phyloP scores from a whole-genome alignment of 1,284 basidiomycete species.

The Boletus albobrunnescens region DNA sequence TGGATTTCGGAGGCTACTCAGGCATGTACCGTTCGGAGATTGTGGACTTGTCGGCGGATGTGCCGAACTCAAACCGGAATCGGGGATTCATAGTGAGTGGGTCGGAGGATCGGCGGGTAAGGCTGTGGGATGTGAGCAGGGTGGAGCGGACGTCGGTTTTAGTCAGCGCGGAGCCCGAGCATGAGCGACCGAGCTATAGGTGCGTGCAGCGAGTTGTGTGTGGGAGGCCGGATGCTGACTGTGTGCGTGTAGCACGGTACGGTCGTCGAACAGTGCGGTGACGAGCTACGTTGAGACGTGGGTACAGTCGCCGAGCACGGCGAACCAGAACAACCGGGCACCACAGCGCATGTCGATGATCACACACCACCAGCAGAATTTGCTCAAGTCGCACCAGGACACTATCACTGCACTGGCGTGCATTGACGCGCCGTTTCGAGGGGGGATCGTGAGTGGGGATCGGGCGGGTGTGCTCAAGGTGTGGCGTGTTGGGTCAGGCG shows the following conservation, averaged over 20 bases:
- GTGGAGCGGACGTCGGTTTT: conserved; percentile 71
- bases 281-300: conserved; percentile 64
- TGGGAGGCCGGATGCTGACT: neutral
- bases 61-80: conserved; percentile 36
- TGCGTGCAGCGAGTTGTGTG: conserved; percentile 30
- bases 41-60: conserved; percentile 45
- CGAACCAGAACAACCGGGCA: conserved; percentile 57
- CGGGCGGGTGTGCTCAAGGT: conserved; percentile 78
- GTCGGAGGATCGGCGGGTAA: conserved; percentile 77
- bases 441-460: conserved; percentile 84
- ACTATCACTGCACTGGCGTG: conserved; percentile 76
- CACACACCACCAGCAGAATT: conserved; percentile 72
- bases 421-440: conserved; percentile 83
- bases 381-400: conserved; percentile 79
- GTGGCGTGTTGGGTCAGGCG: conserved; percentile 64
- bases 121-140: conserved; percentile 78
- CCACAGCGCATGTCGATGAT: conserved; percentile 75
- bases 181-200: conserved; percentile 69
- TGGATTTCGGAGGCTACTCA: conserved; percentile 69
- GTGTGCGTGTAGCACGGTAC: conserved; percentile 25
- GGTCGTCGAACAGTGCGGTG: conserved; percentile 38
- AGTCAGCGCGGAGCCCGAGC: conserved; percentile 65
- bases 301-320: conserved; percentile 42
- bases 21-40: conserved; percentile 53
- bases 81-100: conserved; percentile 77